phyloP scores from a whole-genome alignment of 1,139 yeast genomes.

The Kodamaea suecica region DNA sequence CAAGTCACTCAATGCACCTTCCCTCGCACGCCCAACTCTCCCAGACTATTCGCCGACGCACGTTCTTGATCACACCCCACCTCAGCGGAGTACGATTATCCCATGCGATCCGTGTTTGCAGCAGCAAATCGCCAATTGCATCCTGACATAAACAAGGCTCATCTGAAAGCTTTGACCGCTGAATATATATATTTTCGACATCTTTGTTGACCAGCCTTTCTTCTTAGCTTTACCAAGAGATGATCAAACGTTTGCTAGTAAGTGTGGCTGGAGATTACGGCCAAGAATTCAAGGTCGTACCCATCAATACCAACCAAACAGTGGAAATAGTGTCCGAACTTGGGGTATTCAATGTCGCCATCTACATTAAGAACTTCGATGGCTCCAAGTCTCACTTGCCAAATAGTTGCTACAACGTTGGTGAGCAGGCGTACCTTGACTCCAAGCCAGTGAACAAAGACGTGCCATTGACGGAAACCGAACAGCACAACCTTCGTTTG shows the following conservation, averaged over 20 bases:
- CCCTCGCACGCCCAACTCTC: too few species aligned
- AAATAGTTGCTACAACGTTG: conserved; percentile 34
- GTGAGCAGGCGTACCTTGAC: conserved; percentile 29
- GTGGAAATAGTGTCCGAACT: conserved; percentile 34
- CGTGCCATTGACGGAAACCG: conserved; percentile 7
- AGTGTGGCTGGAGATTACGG: conserved; percentile 33
- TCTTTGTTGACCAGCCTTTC: too few species aligned
- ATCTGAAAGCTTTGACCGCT: too few species aligned
- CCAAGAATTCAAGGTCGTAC: conserved; percentile 32
- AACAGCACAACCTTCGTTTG: conserved; percentile 32
- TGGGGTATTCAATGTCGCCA: conserved; percentile 38
- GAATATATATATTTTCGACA: too few species aligned
- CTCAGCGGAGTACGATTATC: too few species aligned
- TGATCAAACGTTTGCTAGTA: conserved; percentile 35
- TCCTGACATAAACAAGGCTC: neutral
- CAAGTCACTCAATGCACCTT: too few species aligned
- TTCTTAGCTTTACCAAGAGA: conserved; percentile 3
- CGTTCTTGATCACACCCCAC: too few species aligned
- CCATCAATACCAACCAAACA: conserved; percentile 42
- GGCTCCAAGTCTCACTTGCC: conserved; percentile 40
- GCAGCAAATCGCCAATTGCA: neutral
- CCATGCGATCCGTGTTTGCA: too few species aligned
- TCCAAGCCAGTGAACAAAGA: conserved; percentile 18
- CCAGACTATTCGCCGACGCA: too few species aligned
- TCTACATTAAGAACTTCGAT: conserved; percentile 44